Conservation (phyloP, 1,284 basidiomycete species). For the Binderoboletus segoi region DNA sequence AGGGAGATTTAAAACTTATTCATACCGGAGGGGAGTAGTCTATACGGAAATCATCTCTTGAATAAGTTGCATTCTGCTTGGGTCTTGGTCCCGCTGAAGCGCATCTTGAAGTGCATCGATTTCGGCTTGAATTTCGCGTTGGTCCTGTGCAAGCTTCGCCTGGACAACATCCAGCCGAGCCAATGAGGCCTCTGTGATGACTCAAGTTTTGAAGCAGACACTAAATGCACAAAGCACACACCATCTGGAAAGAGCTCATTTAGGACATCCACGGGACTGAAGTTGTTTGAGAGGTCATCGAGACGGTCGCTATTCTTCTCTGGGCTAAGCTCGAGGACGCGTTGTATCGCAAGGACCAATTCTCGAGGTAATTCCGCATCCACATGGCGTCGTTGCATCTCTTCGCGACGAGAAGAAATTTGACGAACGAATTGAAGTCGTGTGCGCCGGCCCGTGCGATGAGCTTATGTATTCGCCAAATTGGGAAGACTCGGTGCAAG, state of each 20-base stretch:
- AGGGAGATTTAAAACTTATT: constrained; percentile 5
- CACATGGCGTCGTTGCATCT: constrained; percentile 25
- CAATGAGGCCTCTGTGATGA: constrained; percentile 62
- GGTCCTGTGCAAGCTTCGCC: constrained; percentile 59
- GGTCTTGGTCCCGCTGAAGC: constrained; percentile 77
- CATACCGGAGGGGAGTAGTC: constrained; percentile 1
- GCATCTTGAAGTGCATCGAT: constrained; percentile 69
- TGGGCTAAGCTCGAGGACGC: constrained; percentile 58
- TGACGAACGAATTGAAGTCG: not conserved
- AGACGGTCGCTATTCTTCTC: constrained; percentile 52
- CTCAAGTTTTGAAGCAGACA: not conserved
- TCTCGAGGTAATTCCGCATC: constrained; percentile 63
- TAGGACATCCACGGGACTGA: constrained; percentile 60
- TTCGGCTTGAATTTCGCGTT: constrained; percentile 69
- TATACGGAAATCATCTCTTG: constrained; percentile 91
- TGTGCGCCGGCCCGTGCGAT: not conserved
- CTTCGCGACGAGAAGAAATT: not conserved
- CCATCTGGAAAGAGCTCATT: constrained; percentile 80
- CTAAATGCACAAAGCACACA: constrained; percentile 37
- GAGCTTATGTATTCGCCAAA: too few species aligned
- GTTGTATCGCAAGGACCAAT: constrained; percentile 66
- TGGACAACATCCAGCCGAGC: constrained; percentile 66
- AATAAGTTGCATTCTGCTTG: constrained; percentile 81
- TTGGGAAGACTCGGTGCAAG: too few species aligned
- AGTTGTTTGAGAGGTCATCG: constrained; percentile 58